A percentile compares a stretch with the other conserved stretches of the same genome.
Evolutionary conservation across 495 filamentous ascomycete genomes (phyloP).

Genomic region (Pyronema domesticum): DNA sequence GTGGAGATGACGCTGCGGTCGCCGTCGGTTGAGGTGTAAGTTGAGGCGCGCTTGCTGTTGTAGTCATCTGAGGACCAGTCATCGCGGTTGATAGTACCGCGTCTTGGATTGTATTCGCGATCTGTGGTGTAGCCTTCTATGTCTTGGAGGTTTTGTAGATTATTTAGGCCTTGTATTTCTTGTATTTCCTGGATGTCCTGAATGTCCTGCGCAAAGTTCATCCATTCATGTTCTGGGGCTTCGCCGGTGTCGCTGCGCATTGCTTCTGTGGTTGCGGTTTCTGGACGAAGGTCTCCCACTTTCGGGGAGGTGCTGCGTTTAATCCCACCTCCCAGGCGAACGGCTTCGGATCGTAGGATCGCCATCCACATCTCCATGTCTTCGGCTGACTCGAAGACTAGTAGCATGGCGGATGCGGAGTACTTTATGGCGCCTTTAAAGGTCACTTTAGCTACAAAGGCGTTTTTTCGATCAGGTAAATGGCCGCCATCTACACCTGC

Average conservation of each 20-base stretch:
- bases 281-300: background rate
- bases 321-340: slow-evolving; percentile 27
- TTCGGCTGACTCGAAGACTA: slow-evolving; percentile 65
- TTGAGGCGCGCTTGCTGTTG: slow-evolving; percentile 21
- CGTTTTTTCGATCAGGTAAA: slow-evolving; percentile 31
- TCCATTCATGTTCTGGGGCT: slow-evolving; percentile 7
- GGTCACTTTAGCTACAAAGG: slow-evolving; percentile 53
- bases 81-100: slow-evolving; percentile 14
- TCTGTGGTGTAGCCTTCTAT: slow-evolving; percentile 12
- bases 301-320: background rate
- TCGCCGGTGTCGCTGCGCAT: slow-evolving; percentile 9
- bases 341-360: slow-evolving; percentile 30
- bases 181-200: background rate
- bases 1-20: slow-evolving; percentile 20
- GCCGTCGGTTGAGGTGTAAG: slow-evolving; percentile 17
- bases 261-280: background rate
- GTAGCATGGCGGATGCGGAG: slow-evolving; percentile 48
- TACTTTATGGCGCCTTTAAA: slow-evolving; percentile 45
- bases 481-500: slow-evolving; percentile 44
- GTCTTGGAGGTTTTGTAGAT: background rate
- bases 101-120: slow-evolving; percentile 8
- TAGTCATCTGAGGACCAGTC: slow-evolving; percentile 16
- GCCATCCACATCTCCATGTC: slow-evolving; percentile 74
- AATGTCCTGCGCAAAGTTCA: background rate
- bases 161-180: too few relatives aligned